Evolutionary conservation across 768 basidiomycete species (phyloP).

Genomic region (Lyophyllum atratum): DNA sequence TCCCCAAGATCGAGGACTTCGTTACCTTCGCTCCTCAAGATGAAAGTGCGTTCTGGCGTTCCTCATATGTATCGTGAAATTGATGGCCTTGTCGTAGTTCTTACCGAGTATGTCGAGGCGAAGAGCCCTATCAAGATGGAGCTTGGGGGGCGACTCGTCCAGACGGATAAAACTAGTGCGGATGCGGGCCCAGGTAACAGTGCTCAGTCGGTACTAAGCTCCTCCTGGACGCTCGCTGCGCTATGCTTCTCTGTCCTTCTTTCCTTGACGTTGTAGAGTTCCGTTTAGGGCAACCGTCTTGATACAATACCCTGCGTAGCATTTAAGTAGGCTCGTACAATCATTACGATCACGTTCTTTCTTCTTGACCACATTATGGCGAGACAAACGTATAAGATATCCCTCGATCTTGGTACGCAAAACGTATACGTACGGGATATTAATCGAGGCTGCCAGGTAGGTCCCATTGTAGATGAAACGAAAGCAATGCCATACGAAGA

Average conservation of each 20-base stretch:
- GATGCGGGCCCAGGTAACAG: background rate
- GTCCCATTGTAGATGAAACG: no score
- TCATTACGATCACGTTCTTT: background rate
- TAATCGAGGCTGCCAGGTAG: no score
- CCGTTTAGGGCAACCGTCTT: no score
- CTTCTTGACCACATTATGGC: background rate
- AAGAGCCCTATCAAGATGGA: background rate
- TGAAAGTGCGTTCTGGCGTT: background rate
- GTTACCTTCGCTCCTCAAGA: conserved; percentile 1
- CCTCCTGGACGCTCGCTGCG: background rate
- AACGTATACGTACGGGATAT: no score
- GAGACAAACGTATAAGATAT: no score
- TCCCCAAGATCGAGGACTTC: background rate
- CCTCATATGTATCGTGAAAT: background rate
- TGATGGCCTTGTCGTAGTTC: background rate
- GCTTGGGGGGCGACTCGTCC: background rate
- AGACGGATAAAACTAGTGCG: background rate
- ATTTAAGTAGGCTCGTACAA: no score
- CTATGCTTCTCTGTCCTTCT: background rate
- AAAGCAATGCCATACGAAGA: no score
- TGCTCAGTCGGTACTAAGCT: background rate
- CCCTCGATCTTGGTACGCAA: no score
- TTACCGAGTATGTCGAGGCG: background rate
- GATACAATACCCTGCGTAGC: no score
- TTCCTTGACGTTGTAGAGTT: background rate